Evolutionary conservation across 352 stramenopile species (phyloP).

Genomic region (Hyaloperonospora brassicae): DNA sequence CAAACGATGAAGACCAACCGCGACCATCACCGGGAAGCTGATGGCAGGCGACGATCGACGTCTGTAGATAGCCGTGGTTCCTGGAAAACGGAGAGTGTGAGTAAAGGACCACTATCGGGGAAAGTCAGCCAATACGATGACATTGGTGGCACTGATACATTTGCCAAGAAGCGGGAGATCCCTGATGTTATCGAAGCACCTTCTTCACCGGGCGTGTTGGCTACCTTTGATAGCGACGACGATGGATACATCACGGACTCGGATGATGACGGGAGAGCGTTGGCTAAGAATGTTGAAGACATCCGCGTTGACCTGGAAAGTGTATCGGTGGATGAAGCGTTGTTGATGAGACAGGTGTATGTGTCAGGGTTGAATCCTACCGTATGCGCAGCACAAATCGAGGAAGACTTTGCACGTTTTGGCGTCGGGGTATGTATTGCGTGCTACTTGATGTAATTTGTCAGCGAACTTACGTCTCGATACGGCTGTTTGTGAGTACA

Average conservation of each 20-base stretch:
- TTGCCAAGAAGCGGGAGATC: slow-evolving; percentile 25
- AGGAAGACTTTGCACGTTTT: slow-evolving; percentile 50
- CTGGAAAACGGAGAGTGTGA: slow-evolving; percentile 11
- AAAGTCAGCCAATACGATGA: slow-evolving; percentile 17
- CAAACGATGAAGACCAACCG: slow-evolving; percentile 2
- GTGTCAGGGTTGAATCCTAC: slow-evolving; percentile 44
- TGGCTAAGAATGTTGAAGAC: slow-evolving; percentile 29
- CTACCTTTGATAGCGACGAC: slow-evolving; percentile 28
- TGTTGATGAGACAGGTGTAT: slow-evolving; percentile 44
- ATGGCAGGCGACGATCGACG: slow-evolving; percentile 6
- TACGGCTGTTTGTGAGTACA: slow-evolving; percentile 12
- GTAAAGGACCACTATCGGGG: slow-evolving; percentile 8
- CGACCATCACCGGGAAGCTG: slow-evolving; percentile 13
- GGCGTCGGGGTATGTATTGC: slow-evolving; percentile 34
- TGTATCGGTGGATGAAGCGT: slow-evolving; percentile 32
- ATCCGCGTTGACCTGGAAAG: slow-evolving; percentile 44
- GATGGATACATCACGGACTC: slow-evolving; percentile 46
- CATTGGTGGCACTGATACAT: slow-evolving; percentile 6
- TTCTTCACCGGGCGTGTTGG: slow-evolving; percentile 12
- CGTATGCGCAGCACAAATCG: slow-evolving; percentile 37
- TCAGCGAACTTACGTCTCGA: slow-evolving; percentile 1
- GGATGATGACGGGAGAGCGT: slow-evolving; percentile 31
- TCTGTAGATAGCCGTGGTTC: slow-evolving; percentile 7
- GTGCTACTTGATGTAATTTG: not conserved
- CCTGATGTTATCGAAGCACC: slow-evolving; percentile 3